phyloP scores from a whole-genome alignment of 441 rosid species.

The Dalechampia spathulata region DNA sequence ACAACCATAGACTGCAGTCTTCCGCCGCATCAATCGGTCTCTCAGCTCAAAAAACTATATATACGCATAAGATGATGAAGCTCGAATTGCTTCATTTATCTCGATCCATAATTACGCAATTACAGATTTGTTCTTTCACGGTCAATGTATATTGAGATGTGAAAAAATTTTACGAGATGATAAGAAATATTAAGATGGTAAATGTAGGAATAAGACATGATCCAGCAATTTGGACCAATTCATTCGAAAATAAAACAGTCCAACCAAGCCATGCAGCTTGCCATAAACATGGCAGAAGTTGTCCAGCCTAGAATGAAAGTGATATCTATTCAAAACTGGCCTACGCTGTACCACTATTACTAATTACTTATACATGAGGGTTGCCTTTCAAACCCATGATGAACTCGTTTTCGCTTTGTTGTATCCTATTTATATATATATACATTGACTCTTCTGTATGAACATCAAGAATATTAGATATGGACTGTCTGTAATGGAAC shows the following conservation, averaged over 20 bases:
- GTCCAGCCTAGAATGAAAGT: constrained; percentile 32
- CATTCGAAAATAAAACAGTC: constrained; percentile 4
- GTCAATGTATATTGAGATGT: no score
- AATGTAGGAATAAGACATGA: no score
- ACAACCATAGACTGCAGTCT: constrained; percentile 16
- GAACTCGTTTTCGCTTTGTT: constrained; percentile 1
- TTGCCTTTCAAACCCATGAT: constrained; percentile 11
- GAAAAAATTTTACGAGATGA: no score
- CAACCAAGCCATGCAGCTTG: constrained; percentile 32
- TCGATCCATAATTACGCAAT: no score
- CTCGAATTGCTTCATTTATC: no score
- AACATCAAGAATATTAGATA: neutral
- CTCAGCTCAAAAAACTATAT: neutral
- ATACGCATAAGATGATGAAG: neutral
- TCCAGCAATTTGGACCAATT: constrained; percentile 10
- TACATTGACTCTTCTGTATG: neutral
- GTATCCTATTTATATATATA: neutral
- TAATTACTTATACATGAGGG: neutral
- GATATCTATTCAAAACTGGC: constrained; percentile 18
- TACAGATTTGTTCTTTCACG: no score
- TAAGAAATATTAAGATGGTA: no score
- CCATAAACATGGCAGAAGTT: constrained; percentile 12
- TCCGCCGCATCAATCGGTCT: constrained; percentile 11
- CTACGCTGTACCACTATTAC: neutral
- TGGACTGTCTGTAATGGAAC: no score